Conservation (phyloP, 2,329 filamentous ascomycete genomes). For the Penicillium sp. region DNA sequence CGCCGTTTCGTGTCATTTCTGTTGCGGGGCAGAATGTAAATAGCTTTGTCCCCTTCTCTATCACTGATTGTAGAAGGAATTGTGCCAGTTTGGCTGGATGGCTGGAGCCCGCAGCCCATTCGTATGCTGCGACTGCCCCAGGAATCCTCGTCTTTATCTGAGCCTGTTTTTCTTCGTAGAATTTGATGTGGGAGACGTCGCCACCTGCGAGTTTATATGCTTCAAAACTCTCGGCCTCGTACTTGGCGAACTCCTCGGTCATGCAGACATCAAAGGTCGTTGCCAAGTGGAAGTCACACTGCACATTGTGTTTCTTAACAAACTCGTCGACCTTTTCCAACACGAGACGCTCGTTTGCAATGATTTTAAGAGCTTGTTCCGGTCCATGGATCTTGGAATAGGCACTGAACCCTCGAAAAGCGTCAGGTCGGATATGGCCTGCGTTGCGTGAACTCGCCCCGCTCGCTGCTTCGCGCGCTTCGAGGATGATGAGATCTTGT, state of each 20-base stretch:
- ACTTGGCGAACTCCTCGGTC: slow-evolving; percentile 44
- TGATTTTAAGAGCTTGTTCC: slow-evolving; percentile 45
- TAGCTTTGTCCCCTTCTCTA: slow-evolving; percentile 38
- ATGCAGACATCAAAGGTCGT: slow-evolving; percentile 49
- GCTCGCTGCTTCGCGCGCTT: slow-evolving; percentile 22
- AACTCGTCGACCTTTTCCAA: slow-evolving; percentile 41
- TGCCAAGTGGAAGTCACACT: slow-evolving; percentile 46
- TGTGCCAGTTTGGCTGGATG: slow-evolving; percentile 49
- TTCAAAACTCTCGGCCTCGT: slow-evolving; percentile 40
- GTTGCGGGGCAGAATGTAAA: slow-evolving; percentile 44
- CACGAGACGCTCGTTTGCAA: slow-evolving; percentile 43
- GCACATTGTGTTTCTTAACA: slow-evolving; percentile 38
- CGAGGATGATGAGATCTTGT: slow-evolving; percentile 19
- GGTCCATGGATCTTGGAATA: slow-evolving; percentile 42
- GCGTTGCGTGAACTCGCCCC: slow-evolving; percentile 24
- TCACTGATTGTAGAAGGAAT: slow-evolving; percentile 41
- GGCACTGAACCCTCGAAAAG: slow-evolving; percentile 46
- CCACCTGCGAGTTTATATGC: slow-evolving; percentile 42
- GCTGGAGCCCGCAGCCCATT: slow-evolving; percentile 48
- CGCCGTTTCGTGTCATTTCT: slow-evolving; percentile 17
- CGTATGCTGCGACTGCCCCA: slow-evolving; percentile 44
- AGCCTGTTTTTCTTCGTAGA: slow-evolving; percentile 41
- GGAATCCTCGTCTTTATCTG: slow-evolving; percentile 35
- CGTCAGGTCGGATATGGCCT: slow-evolving; percentile 33
- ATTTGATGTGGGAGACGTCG: slow-evolving; percentile 41